Evolutionary conservation across 2,329 filamentous ascomycete genomes (phyloP), one percentile per base, ranked within the genome.

Genomic region (Aspergillus sp.): DNA sequence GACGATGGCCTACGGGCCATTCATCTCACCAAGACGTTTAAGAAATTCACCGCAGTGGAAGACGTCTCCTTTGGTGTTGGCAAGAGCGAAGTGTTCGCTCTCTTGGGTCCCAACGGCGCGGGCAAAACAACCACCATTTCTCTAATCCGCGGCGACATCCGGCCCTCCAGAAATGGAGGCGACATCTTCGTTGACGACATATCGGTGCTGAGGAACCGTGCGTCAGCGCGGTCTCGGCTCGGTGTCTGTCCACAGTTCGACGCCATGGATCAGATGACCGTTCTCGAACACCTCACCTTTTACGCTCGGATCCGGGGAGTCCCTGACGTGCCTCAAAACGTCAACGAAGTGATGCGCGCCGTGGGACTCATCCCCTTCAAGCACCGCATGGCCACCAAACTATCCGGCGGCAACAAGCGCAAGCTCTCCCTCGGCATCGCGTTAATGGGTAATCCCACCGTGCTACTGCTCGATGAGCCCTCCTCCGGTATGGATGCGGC

Each of bases 211-310:
- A 81, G 79, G 48, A 81, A 87, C 56, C 83, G 90, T 11, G 84
- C 88, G 1, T 79, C 82, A 2, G 92, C 91, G 3, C 83, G 92
- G 46, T 78, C 82, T 1, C 83, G 90, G 61, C 81, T 96, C 0
- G 93, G 93, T n/a, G 92, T 96, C 0, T 96, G 92, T 63, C 92
- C 93, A 0, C 92, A 91, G 69, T 87, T 88, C 60, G 88, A 91
- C 65, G 92, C 92, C 8, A 87, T 95, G 75, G 93, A 96, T 69
- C 82, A 86, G 49, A 92, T 96, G 89, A 95, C 91, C 0, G 90
- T 95, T 0, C 75, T 84, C 1, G 91, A 97, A 66, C 92, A 96
- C 63, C 79, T 97, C 2, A 76, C 81, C 46, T 96, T 96, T 74
- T 97, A 96, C 67, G 93, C 92, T 4, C 83, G 86, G 45, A 84